phyloP scores from a whole-genome alignment of 768 basidiomycete species.

The Kwoniella sp. region DNA sequence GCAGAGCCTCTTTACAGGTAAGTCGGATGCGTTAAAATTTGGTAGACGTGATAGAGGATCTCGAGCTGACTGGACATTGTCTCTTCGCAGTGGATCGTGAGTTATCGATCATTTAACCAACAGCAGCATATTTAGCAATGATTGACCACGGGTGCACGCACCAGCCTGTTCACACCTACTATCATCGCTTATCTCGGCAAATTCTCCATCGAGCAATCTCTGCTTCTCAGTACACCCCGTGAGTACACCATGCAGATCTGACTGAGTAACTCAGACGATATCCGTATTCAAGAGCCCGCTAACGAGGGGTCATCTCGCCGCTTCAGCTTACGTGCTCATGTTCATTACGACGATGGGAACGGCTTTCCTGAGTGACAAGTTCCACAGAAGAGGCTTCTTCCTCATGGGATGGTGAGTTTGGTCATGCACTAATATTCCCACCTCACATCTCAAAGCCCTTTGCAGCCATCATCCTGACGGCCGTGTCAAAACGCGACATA shows the following conservation, averaged over 20 bases:
- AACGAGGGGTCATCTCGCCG: background rate
- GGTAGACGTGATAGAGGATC: no score
- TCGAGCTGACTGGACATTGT: no score
- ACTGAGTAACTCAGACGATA: no score
- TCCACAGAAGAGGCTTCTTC: slow-evolving; percentile 54
- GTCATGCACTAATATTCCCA: background rate
- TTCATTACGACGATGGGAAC: slow-evolving; percentile 57
- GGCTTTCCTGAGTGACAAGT: slow-evolving; percentile 55
- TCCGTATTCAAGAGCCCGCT: no score
- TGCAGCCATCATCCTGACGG: no score
- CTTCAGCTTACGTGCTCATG: slow-evolving; percentile 56
- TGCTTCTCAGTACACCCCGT: slow-evolving; percentile 53
- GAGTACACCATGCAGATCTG: slow-evolving; percentile 47
- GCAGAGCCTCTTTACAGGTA: slow-evolving; percentile 66
- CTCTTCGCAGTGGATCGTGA: slow-evolving; percentile 25
- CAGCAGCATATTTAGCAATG: no score
- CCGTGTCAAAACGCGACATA: no score
- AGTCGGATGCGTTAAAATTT: background rate
- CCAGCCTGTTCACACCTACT: slow-evolving; percentile 66
- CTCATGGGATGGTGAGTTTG: slow-evolving; percentile 54
- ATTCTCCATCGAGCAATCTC: slow-evolving; percentile 50
- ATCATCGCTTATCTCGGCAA: slow-evolving; percentile 68
- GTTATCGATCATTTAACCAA: background rate
- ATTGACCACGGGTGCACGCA: no score
- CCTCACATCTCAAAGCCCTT: no score